phyloP scores from a whole-genome alignment of 176 grass and related monocot genomes.

The Oryza meridionalis region DNA sequence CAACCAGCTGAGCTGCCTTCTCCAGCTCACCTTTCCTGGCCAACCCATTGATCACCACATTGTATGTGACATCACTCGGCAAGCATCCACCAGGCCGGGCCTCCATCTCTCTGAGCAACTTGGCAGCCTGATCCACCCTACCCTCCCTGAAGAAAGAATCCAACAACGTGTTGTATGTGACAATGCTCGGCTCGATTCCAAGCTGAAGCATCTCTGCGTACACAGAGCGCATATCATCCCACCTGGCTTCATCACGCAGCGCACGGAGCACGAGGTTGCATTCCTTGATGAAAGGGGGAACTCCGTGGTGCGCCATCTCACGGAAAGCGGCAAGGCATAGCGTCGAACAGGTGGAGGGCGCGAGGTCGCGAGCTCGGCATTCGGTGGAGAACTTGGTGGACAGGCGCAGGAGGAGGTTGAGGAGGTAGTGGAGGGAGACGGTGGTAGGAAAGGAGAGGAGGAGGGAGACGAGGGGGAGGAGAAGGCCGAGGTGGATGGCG shows the following conservation, averaged over 20 bases:
- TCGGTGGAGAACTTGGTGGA: slow-evolving; percentile 48
- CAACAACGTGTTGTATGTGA: slow-evolving; percentile 62
- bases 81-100: slow-evolving; percentile 30
- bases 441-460: slow-evolving; percentile 19
- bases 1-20: slow-evolving; percentile 53
- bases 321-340: slow-evolving; percentile 51
- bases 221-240: slow-evolving; percentile 43
- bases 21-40: slow-evolving; percentile 53
- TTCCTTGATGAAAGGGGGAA: slow-evolving; percentile 52
- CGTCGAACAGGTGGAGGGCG: slow-evolving; percentile 49
- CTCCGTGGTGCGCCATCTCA: slow-evolving; percentile 45
- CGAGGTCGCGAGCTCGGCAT: not conserved
- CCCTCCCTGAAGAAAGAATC: slow-evolving; percentile 70
- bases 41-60: slow-evolving; percentile 62
- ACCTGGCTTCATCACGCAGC: slow-evolving; percentile 40
- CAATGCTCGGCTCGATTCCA: slow-evolving; percentile 54
- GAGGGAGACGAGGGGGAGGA: slow-evolving; percentile 57
- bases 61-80: slow-evolving; percentile 60
- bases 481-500: slow-evolving; percentile 58
- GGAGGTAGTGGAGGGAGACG: not conserved
- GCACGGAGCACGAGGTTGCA: slow-evolving; percentile 57
- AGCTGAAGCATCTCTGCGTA: slow-evolving; percentile 46
- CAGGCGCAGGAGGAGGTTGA: slow-evolving; percentile 51
- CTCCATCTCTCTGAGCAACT: slow-evolving; percentile 60
- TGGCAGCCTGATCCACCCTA: slow-evolving; percentile 46